A percentile compares a stretch with the other conserved stretches of the same genome.
Evolutionary conservation across 2,329 filamentous ascomycete species (phyloP).

Genomic region (Neofusicoccum sp.): DNA sequence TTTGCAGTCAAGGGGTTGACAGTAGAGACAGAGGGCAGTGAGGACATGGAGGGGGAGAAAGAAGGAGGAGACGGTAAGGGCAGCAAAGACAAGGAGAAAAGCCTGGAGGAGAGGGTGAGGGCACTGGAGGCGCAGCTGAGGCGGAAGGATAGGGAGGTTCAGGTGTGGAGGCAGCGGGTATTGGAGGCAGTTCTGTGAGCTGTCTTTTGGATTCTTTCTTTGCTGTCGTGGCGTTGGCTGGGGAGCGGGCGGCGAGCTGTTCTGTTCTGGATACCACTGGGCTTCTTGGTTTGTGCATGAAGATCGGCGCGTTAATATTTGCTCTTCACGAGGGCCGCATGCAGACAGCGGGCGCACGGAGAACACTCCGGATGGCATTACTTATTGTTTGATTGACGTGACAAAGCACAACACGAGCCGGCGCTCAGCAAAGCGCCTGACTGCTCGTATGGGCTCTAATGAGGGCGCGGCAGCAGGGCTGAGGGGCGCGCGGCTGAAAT

Average conservation of each 20-base stretch:
- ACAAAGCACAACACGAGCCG: no score
- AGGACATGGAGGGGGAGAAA: constrained; percentile 10
- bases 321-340: not conserved
- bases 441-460: no score
- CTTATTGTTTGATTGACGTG: not conserved
- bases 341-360: not conserved
- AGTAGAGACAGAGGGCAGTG: constrained; percentile 20
- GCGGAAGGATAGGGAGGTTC: constrained; percentile 33
- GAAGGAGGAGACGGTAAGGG: not conserved
- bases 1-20: constrained; percentile 44
- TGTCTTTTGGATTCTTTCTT: not conserved
- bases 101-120: constrained; percentile 17
- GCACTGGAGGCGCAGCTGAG: constrained; percentile 31
- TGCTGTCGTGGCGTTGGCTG: not conserved
- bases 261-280: constrained; percentile 10
- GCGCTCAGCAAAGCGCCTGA: no score
- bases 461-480: no score
- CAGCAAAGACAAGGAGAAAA: not conserved
- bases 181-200: constrained; percentile 38
- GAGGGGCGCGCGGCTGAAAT: no score
- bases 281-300: not conserved
- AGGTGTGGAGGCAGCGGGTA: constrained; percentile 37
- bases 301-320: not conserved
- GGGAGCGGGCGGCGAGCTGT: not conserved
- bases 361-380: not conserved